Evolutionary conservation across 169 alveolate genomes (phyloP).

Genomic region (Plasmodium vinckei): DNA sequence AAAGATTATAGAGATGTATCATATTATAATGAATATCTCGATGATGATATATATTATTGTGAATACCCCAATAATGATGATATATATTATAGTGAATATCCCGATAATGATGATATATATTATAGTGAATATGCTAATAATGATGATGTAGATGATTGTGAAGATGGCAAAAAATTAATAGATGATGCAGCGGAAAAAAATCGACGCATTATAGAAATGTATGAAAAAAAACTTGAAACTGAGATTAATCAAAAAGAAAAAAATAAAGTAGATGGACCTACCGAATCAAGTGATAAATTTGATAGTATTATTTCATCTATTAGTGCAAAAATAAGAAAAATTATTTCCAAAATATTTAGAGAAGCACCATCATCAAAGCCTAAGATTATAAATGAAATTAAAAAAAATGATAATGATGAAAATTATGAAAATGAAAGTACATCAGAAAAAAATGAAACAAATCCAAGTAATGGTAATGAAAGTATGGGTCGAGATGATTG

Average conservation of each 20-base stretch:
- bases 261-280: neutral
- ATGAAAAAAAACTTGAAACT: slow-evolving; percentile 16
- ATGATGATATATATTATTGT: no score
- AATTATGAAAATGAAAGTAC: no score
- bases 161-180: neutral
- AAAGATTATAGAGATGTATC: no score
- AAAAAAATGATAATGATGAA: no score
- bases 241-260: neutral
- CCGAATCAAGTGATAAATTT: neutral
- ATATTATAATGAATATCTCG: no score
- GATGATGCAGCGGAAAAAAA: neutral
- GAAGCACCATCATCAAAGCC: slow-evolving; percentile 66
- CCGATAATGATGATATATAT: no score
- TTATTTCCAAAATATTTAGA: slow-evolving; percentile 31
- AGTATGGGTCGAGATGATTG: neutral
- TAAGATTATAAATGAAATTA: slow-evolving; percentile 52
- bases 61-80: no score
- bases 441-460: neutral
- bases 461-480: neutral
- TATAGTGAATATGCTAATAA: no score
- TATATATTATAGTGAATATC: no score
- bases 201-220: slow-evolving; percentile 2
- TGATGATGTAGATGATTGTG: no score
- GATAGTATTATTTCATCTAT: neutral
- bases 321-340: slow-evolving; percentile 25